phyloP scores from a whole-genome alignment of 2,329 filamentous ascomycete genomes.

The Beauveria asiatica region DNA sequence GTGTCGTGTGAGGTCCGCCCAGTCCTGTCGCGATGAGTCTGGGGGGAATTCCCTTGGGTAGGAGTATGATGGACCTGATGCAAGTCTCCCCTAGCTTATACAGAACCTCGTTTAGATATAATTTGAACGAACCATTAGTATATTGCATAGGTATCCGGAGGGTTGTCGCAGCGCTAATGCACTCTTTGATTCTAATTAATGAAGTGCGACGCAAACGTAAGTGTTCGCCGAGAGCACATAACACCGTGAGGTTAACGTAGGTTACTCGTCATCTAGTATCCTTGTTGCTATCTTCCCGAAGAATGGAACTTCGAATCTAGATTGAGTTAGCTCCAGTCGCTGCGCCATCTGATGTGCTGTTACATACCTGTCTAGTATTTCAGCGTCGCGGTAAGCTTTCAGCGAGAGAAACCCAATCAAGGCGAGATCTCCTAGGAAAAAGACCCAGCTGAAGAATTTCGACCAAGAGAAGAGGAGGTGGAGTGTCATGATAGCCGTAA shows the following conservation, averaged over 20 bases:
- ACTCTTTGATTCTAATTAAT: not conserved
- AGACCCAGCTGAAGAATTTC: slow-evolving; percentile 69
- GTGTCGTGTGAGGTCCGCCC: slow-evolving; percentile 40
- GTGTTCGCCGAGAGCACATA: not conserved
- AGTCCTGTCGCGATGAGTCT: slow-evolving; percentile 37
- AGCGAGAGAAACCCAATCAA: slow-evolving; percentile 70
- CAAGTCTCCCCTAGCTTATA: not conserved
- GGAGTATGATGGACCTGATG: not conserved
- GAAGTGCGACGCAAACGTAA: not conserved
- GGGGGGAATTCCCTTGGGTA: too few species aligned
- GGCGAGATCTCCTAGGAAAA: slow-evolving; percentile 67
- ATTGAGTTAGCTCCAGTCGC: slow-evolving; percentile 13
- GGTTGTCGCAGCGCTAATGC: not conserved
- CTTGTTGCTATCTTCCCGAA: slow-evolving; percentile 79
- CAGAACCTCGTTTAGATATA: not conserved
- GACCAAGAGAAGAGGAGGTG: slow-evolving; percentile 87
- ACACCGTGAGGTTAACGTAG: not conserved
- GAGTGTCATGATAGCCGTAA: slow-evolving; percentile 64
- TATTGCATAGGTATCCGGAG: not conserved
- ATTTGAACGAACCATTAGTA: not conserved
- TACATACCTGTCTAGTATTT: slow-evolving; percentile 51
- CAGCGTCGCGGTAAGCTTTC: slow-evolving; percentile 77
- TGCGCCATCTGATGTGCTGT: slow-evolving; percentile 4
- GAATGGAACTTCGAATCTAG: slow-evolving; percentile 75
- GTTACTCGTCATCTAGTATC: slow-evolving; percentile 75